A percentile compares a stretch with the other conserved stretches of the same genome.
phyloP scores from a whole-genome alignment of 257 asterid genomes.

The Solanum appendiculatum region DNA sequence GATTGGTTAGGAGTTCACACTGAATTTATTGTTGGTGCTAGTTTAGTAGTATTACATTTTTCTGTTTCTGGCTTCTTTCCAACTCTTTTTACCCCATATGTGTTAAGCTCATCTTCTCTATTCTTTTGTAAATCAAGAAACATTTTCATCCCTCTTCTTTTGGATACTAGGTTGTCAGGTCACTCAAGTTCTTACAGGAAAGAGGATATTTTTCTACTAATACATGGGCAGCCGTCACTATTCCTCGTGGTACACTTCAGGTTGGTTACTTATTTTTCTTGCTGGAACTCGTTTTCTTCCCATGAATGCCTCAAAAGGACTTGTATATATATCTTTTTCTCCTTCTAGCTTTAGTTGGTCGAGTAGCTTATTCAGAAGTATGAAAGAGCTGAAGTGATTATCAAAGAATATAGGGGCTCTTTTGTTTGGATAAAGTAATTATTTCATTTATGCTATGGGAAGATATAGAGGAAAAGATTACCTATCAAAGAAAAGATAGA shows the following conservation, averaged over 20 bases:
- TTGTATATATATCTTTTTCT: background rate
- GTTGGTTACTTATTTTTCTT: conserved; percentile 49
- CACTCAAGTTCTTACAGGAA: conserved; percentile 65
- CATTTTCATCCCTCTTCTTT: background rate
- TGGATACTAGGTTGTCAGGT: conserved; percentile 76
- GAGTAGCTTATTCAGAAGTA: background rate
- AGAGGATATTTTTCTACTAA: conserved; percentile 43
- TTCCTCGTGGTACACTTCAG: conserved; percentile 99
- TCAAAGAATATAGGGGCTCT: background rate
- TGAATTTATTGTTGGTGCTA: background rate
- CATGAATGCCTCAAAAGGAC: background rate
- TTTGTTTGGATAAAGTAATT: background rate
- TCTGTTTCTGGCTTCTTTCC: background rate
- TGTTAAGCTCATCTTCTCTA: background rate
- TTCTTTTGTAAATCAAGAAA: background rate
- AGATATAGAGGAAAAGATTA: background rate
- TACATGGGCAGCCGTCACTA: conserved; percentile 68
- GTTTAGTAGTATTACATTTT: background rate
- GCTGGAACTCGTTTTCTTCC: background rate
- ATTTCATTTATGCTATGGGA: background rate
- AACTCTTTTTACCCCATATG: background rate
- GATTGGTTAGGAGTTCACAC: background rate
- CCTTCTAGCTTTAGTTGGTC: background rate
- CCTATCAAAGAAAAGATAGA: background rate
- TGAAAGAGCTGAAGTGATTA: background rate